Conservation (phyloP, 1,139 yeast species). For the Entelexis paramagnoliae region DNA sequence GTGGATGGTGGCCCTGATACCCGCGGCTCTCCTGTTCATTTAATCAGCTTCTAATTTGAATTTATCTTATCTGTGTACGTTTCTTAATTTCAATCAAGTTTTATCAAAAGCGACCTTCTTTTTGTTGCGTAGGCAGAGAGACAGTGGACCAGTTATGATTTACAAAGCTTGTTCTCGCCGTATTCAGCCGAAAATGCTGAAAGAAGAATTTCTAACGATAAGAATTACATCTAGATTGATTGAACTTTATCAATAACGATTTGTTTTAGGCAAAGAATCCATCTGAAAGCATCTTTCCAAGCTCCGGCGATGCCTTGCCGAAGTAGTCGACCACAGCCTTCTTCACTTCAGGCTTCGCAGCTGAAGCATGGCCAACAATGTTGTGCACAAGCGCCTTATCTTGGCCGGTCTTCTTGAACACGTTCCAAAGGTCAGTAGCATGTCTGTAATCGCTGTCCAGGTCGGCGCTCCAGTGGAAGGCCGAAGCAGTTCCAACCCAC, state of each 20-base stretch:
- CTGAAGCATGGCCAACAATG: constrained; percentile 61
- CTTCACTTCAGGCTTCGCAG: constrained; percentile 66
- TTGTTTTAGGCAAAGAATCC: neutral
- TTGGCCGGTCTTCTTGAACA: constrained; percentile 54
- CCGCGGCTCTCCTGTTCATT: neutral
- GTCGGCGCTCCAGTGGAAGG: constrained; percentile 75
- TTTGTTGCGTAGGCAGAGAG: no score
- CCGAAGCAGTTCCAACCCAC: constrained; percentile 80
- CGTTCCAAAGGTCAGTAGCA: constrained; percentile 57
- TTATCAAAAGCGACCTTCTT: no score
- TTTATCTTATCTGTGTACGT: no score
- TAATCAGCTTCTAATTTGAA: neutral
- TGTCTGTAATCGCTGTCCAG: constrained; percentile 48
- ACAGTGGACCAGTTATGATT: no score
- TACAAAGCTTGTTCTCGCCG: no score
- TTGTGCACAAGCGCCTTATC: constrained; percentile 79
- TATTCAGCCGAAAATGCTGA: no score
- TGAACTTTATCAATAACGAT: no score
- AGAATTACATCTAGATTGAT: no score
- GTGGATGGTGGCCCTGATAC: neutral
- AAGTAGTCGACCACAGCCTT: constrained; percentile 72
- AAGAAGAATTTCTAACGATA: no score
- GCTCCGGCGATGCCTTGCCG: constrained; percentile 55
- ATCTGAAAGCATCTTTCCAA: constrained; percentile 35
- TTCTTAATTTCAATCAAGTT: no score